Evolutionary conservation across 768 basidiomycete genomes (phyloP).

Genomic region (Lactifluus rugatus): DNA sequence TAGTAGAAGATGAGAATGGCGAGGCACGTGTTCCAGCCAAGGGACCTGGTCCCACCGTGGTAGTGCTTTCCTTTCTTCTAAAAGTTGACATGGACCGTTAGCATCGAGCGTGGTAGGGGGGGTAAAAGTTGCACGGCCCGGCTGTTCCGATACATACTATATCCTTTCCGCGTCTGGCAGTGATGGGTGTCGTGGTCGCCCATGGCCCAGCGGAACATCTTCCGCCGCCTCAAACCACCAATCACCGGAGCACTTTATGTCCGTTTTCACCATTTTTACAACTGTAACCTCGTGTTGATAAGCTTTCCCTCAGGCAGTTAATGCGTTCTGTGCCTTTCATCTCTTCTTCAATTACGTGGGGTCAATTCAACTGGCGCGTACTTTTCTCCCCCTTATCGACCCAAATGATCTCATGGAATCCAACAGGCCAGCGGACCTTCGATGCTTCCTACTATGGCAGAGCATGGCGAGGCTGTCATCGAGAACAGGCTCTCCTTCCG

Average conservation of each 20-base stretch:
- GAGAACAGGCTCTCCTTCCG: constrained; percentile 51
- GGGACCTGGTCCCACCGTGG: constrained; percentile 28
- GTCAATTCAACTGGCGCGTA: constrained; percentile 39
- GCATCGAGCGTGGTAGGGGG: too few relatives aligned
- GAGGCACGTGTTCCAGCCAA: constrained; percentile 49
- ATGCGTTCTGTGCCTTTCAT: constrained; percentile 49
- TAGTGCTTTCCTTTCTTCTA: constrained; percentile 51
- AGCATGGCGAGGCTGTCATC: constrained; percentile 48
- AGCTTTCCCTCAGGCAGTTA: constrained; percentile 26
- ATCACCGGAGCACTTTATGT: constrained; percentile 13
- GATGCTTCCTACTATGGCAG: constrained; percentile 69
- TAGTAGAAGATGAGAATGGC: constrained; percentile 44
- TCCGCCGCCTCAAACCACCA: constrained; percentile 10
- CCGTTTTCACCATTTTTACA: neutral
- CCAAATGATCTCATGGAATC: neutral
- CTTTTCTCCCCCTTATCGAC: neutral
- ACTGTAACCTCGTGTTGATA: constrained; percentile 28
- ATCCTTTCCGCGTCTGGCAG: too few relatives aligned
- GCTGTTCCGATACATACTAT: too few relatives aligned
- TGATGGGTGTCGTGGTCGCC: neutral
- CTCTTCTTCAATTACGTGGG: constrained; percentile 55
- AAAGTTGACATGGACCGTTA: constrained; percentile 87
- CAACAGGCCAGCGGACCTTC: constrained; percentile 61
- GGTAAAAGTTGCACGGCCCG: too few relatives aligned
- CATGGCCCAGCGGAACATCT: constrained; percentile 3